Percentiles rank a stretch among this genome's conserved stretches.
Evolutionary conservation across 2,329 filamentous ascomycete genomes (phyloP).

Genomic region (Fusarium cicatricum): DNA sequence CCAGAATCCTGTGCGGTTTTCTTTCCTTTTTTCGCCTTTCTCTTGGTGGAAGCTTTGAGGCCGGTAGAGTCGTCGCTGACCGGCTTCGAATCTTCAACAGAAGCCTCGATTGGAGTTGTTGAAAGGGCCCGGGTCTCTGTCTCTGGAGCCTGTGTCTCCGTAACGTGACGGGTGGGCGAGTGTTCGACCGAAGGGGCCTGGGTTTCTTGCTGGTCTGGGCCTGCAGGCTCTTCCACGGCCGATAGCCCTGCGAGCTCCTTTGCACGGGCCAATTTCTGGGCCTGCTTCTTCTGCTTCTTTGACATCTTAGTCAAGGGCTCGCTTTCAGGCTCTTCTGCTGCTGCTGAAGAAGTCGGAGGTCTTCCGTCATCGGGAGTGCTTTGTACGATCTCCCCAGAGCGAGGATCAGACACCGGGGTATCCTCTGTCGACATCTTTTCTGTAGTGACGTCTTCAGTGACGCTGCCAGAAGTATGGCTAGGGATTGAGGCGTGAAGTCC

Average conservation of each 20-base stretch:
- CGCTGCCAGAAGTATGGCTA: too few relatives aligned
- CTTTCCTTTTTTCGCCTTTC: conserved; percentile 52
- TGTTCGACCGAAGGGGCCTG: conserved; percentile 1
- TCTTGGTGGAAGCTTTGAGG: conserved; percentile 39
- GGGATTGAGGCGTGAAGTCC: too few relatives aligned
- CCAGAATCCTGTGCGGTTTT: conserved; percentile 39
- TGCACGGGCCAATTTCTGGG: conserved; percentile 43
- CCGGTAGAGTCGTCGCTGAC: conserved; percentile 23
- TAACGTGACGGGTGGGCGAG: not conserved
- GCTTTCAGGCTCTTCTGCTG: not conserved
- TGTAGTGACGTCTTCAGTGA: not conserved
- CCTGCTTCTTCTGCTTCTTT: conserved; percentile 50
- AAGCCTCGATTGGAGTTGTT: not conserved
- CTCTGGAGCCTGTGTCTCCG: not conserved
- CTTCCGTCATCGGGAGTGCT: not conserved
- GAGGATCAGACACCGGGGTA: not conserved
- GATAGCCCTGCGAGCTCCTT: conserved; percentile 12
- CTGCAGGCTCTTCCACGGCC: not conserved
- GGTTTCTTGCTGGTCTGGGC: not conserved
- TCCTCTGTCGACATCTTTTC: not conserved
- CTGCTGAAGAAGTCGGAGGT: not conserved
- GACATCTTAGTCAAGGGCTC: conserved; percentile 34
- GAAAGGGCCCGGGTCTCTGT: not conserved
- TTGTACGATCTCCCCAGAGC: not conserved
- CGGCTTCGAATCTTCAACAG: conserved; percentile 10